Base-by-base conservation (phyloP, 192 early-diverging fungal genomes). In the Haplosporangium gracile region DNA sequence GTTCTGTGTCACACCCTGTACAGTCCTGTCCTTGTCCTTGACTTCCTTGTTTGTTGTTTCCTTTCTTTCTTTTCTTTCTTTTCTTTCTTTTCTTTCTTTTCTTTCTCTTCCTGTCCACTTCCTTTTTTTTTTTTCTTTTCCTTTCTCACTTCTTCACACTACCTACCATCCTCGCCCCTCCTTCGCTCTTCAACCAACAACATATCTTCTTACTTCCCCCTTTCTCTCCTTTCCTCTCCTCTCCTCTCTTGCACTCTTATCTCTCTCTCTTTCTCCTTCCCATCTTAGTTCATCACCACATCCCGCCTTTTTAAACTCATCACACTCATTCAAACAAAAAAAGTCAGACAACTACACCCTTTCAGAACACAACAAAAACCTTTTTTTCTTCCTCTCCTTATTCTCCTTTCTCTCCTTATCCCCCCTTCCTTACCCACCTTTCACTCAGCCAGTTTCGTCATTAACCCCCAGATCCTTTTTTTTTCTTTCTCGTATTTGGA, bases 1-100 rank as follows among this genome's bases (percentile, higher is more conserved):
- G 26, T 34, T 65, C 60, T 65, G 60, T 65, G 60, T 65, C 60
- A 65, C 60, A 65, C 60, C 60, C 60, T 65, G 60, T 65, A 29
- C 60, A 10, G 22, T 60, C 53, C 11, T 49, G 18, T 55, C 53
- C 53, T 55, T 55, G 18, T 8, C n/a, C n/a, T 26, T 26, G 55
- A 7, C 8, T 60, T 60, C 6, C n/a, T 10, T 57, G 7, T 57
- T 60, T 60, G 53, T 55, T 15, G 43, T 45, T 10, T 60, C 8
- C 16, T 2, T 26, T 60, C 26, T 4, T 53, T 53, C 51, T 18
- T 5, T 15, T 53, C 20, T 15, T 15, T 49, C 16, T 7, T 43
- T 49, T 29, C 47, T 15, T 22, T 70, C 36, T 39, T 24, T 20
- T 38, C 7, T 18, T 1, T 5, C n/a, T n/a, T 5, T 15, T 53